Base-by-base conservation (phyloP, 2,329 filamentous ascomycete species). In the Calonectria pteridis region DNA sequence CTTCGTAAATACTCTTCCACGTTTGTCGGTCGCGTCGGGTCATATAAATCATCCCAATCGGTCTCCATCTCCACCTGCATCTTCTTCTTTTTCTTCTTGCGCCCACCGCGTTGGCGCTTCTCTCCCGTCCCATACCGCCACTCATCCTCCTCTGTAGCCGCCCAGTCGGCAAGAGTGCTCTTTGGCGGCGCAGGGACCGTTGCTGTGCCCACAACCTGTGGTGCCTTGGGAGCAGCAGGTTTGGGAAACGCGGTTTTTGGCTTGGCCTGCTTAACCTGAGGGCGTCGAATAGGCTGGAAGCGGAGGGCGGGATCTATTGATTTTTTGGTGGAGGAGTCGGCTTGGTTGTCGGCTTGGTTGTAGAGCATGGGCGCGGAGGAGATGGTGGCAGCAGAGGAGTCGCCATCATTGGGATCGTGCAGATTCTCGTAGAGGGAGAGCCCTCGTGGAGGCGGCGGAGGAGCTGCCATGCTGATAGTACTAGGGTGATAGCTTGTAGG, bases 41-140 rank as follows among this genome's bases (percentile, higher is more conserved):
- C 96, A 83, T 98, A 98, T 29, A 97, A 91, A 82, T 97, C 95
- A 82, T 98, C 94, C 95, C 95, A 98, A 81, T 98, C 93, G n/a
- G 90, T 92, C 82, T 91, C 89, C 66, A 89, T 85, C 35, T 89
- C 84, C 59, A 88, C 87, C 7, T 91, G 87, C 76, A 90, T 89
- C 73, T 91, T 89, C 79, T 91, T 90, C 83, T 93, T 93, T 88
- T 94, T 94, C 84, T 94, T 93, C 84, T 94, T 95, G 73, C 94
- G 92, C 51, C 94, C 94, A 70, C 94, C 94, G 64, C 94, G 92
- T 81, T 94, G 91, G 70, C 92, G 90, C 85, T 94, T 94, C 80
- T 94, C 90, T 26, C 84, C 87, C 55, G 84, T 79, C 31, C 85
- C 88, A 82, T 95, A 95, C 75, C 92, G 91, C 76, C 95, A 95